Base-by-base conservation (phyloP, 2,329 filamentous ascomycete species). In the Xylaria polymorpha region DNA sequence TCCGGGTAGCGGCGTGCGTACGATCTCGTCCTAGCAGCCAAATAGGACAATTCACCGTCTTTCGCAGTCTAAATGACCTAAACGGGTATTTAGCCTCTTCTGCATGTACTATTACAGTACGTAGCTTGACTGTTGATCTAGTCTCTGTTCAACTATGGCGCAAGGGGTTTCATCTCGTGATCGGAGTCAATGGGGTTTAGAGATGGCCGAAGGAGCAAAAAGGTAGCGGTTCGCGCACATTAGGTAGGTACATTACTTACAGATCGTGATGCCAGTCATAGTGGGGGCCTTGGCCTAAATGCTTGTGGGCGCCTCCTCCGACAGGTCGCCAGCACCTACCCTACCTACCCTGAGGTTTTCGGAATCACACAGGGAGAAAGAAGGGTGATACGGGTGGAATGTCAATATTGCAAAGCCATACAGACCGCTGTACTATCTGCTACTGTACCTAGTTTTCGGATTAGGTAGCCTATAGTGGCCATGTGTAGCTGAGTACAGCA, bases 191-290 rank as follows among this genome's bases (percentile, higher is more conserved):
- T 62, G 22, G 3, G 25, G 35, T 20, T 15, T 25, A 41, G 53
- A 37, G 35, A 41, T 4, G 25, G 29, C 53, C 9, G 10, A 18
- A 41, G 6, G 29, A 43, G 37, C 22, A 43, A 10, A 43, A 55
- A 58, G 3, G 53, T 9, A 39, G 32, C 51, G 29, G 48, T 12
- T 53, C 25, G 15, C 12, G 32, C 44, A 53, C 8, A n/a, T n/a
- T n/a, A n/a, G n/a, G n/a, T n/a, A n/a, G n/a, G n/a, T 37, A 12
- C 35, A 51, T 25, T 50, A 25, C 15, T 32, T 53, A 53, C 50
- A 57, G 64, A 66, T 66, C 64, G 58, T 62, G 64, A 66, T 58
- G 55, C 55, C 6, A 35, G 55, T 58, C 53, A 56, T 35, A 39
- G 53, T 39, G 53, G 53, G 53, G 32, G 43, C 12, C 32, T 56